Base-by-base conservation (phyloP, 2,329 filamentous ascomycete species). In the Aphanoascus verrucosus region DNA sequence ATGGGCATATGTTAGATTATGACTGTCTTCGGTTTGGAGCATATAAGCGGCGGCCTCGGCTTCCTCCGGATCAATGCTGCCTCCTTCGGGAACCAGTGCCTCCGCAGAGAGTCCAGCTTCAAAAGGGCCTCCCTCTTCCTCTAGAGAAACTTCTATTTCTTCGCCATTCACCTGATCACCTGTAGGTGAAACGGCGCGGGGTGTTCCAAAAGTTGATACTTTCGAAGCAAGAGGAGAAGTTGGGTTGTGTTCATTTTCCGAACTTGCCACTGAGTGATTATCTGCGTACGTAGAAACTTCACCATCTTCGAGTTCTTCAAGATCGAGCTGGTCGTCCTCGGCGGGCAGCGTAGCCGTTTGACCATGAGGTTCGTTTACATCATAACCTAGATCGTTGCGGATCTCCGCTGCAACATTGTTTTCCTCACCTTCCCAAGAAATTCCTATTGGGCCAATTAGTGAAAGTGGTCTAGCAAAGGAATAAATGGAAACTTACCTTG, bases 291-390 rank as follows among this genome's bases (percentile, higher is more conserved):
- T 2, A 12, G n/a, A 9, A 40, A 46, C 40, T 45, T 54, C 44
- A 23, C 46, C 37, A 32, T 49, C 44, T 54, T 53, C 51, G n/a
- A 34, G 35, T n/a, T 52, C 48, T 20, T 35, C 41, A 9, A 32
- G 5, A 41, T 11, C 32, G 6, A 17, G 12, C 12, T 37, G 17
- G 38, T 52, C 49, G 5, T 20, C 23, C n/a, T 50, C 8, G 9
- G 7, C 17, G 19, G 48, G 6, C 17, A 42, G 35, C 11, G 12
- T n/a, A 28, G 1, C 8, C 9, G 6, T 8, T 12, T 31, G 34
- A 14, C 14, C 20, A 23, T 19, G 43, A 1, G 19, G 5, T 23
- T 32, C 43, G 37, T 28, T 42, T 31, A 11, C n/a, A 20, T 46
- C 41, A 35, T 9, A 11, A 2, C 47, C 20, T 6, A 14, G 28